Evolutionary conservation across 345 rosid species (phyloP).

Genomic region (Linum tenue): DNA sequence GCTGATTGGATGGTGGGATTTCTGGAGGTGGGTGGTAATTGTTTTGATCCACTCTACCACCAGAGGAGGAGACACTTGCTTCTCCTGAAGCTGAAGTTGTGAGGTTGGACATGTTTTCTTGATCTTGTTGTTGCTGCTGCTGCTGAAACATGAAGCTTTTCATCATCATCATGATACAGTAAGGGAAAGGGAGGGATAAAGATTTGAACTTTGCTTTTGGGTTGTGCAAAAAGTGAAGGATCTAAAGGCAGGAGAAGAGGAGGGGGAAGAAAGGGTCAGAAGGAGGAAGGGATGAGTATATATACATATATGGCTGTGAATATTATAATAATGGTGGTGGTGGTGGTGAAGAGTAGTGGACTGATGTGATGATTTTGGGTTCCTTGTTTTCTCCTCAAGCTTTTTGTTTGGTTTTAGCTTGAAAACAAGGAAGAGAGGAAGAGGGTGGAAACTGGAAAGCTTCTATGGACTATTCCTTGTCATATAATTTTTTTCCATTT

Average conservation of each 20-base stretch:
- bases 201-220: neutral
- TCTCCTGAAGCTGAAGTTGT: slow-evolving; percentile 62
- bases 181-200: slow-evolving; percentile 1
- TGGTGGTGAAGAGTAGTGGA: no score
- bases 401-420: neutral
- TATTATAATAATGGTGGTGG: no score
- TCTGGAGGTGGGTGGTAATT: slow-evolving; percentile 23
- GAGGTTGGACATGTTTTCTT: slow-evolving; percentile 80
- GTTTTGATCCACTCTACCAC: slow-evolving; percentile 40
- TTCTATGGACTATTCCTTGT: slow-evolving; percentile 6
- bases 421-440: slow-evolving; percentile 14
- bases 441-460: slow-evolving; percentile 11
- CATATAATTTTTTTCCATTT: neutral
- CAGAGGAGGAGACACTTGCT: slow-evolving; percentile 79
- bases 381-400: no score
- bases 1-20: slow-evolving; percentile 29
- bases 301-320: neutral
- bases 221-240: slow-evolving; percentile 1
- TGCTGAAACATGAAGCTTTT: slow-evolving; percentile 41
- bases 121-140: slow-evolving; percentile 32
- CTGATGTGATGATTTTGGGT: neutral
- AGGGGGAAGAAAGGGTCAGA: slow-evolving; percentile 6
- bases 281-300: neutral
- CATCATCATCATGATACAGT: slow-evolving; percentile 30
- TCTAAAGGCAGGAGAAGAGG: slow-evolving; percentile 17